A percentile compares a stretch with the other conserved stretches of the same genome.
Evolutionary conservation across 257 asterid species (phyloP).

Genomic region (Solanum boliviense): DNA sequence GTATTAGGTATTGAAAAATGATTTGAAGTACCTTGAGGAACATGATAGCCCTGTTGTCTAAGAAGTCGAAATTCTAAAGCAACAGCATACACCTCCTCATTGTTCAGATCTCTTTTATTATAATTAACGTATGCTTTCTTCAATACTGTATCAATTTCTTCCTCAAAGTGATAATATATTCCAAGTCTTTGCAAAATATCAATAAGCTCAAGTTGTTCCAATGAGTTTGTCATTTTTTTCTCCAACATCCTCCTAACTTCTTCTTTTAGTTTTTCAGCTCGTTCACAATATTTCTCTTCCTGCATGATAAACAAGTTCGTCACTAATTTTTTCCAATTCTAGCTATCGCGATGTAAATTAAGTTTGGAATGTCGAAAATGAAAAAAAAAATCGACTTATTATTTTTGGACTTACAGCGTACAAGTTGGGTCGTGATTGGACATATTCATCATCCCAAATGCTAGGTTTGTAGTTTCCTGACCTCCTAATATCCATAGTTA

Average conservation of each 20-base stretch:
- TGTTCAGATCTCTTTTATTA: not conserved
- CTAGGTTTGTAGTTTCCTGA: conserved; percentile 31
- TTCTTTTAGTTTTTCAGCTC: conserved; percentile 18
- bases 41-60: conserved; percentile 14
- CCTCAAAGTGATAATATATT: conserved; percentile 27
- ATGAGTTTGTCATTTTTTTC: not conserved
- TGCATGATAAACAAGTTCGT: conserved; percentile 3
- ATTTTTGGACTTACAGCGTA: conserved; percentile 10
- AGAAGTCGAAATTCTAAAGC: conserved; percentile 22
- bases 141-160: conserved; percentile 3
- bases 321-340: not conserved
- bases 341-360: not conserved
- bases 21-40: conserved; percentile 8
- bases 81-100: not conserved
- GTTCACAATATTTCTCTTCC: conserved; percentile 18
- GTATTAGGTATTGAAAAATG: too few relatives aligned
- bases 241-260: conserved; percentile 10
- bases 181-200: conserved; percentile 39
- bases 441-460: conserved; percentile 32
- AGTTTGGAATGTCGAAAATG: not conserved
- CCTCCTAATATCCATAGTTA: conserved; percentile 11
- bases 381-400: not conserved
- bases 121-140: not conserved
- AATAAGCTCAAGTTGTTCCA: conserved; percentile 32
- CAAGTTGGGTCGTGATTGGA: conserved; percentile 21